Evolutionary conservation across 2,329 filamentous ascomycete species (phyloP), one percentile per base, ranked within the genome.

Genomic region (Ophiostoma triangulosporum): DNA sequence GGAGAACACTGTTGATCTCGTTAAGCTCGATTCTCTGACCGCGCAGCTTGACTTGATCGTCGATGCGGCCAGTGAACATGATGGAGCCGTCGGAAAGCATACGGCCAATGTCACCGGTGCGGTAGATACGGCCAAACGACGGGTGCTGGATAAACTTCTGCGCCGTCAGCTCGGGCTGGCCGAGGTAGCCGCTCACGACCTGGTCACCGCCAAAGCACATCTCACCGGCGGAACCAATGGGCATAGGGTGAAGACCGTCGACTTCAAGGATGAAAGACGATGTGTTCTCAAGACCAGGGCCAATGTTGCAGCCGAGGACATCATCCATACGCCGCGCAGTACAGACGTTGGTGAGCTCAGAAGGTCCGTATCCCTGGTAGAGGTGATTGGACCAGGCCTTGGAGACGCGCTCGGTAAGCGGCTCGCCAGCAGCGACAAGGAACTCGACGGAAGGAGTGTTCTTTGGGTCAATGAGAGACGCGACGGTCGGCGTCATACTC

Each of bases 341-440:
- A 66, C 87, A 94, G 20, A 95, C 89, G 59, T 95, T 94, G 1
- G 88, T 94, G 0, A 85, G 88, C 65, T 94, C 89, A 0, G 85
- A 88, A 0, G 88, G 87, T 0, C 88, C 88, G 58, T 95, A 95
- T 0, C 82, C 88, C 70, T 93, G 84, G 64, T 82, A 89, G 0
- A 95, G 71, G 14, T 81, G 75, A 36, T 70, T 73, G 0, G 73
- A 75, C 90, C 90, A 95, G 32, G 73, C 73, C 1, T 75, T 70
- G 38, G 83, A 78, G 0, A 95, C 85, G 32, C 78, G 77, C 33
- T 81, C 76, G 0, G 84, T 90, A n/a, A 96, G 70, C 51, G 86
- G 81, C 64, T 96, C 90, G 3, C 90, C 90, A 7, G 90, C 90
- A 0, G 90, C 95, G 59, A 96, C 95, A 64, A 96, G 95, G 0